Conservation (phyloP, 768 basidiomycete genomes). For the Mycena olivaceomarginata region DNA sequence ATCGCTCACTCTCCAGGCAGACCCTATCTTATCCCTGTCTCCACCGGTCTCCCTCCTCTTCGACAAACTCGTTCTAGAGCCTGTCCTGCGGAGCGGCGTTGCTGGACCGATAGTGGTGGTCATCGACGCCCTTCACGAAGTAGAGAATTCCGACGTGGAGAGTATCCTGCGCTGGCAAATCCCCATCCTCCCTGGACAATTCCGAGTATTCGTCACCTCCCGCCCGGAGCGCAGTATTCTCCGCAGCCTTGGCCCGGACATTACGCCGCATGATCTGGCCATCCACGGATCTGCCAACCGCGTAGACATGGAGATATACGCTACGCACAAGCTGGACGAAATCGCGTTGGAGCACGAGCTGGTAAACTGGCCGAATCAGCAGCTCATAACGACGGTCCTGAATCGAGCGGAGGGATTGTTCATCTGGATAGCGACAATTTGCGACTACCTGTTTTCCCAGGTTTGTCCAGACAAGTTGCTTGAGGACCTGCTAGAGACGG, state of each 20-base stretch:
- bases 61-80: background rate
- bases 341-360: conserved; percentile 27
- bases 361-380: conserved; percentile 10
- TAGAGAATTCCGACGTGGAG: conserved; percentile 38
- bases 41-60: background rate
- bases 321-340: conserved; percentile 38
- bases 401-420: conserved; percentile 47
- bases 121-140: conserved; percentile 52
- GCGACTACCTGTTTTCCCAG: conserved; percentile 37
- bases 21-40: background rate
- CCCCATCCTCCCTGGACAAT: conserved; percentile 38
- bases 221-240: conserved; percentile 40
- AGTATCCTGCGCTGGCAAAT: conserved; percentile 41
- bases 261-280: conserved; percentile 18
- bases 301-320: conserved; percentile 43
- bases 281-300: conserved; percentile 38
- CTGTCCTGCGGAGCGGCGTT: background rate
- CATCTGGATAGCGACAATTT: conserved; percentile 45
- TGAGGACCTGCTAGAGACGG: conserved; percentile 21
- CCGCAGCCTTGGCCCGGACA: conserved; percentile 17
- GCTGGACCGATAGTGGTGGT: conserved; percentile 29
- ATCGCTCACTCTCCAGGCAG: conserved; percentile 9
- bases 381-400: conserved; percentile 14
- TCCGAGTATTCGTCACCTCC: conserved; percentile 48
- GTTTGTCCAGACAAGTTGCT: conserved; percentile 39